Percentiles rank a stretch among this genome's conserved stretches.
phyloP scores from a whole-genome alignment of 805 yeast species.

The Torulaspora indica region DNA sequence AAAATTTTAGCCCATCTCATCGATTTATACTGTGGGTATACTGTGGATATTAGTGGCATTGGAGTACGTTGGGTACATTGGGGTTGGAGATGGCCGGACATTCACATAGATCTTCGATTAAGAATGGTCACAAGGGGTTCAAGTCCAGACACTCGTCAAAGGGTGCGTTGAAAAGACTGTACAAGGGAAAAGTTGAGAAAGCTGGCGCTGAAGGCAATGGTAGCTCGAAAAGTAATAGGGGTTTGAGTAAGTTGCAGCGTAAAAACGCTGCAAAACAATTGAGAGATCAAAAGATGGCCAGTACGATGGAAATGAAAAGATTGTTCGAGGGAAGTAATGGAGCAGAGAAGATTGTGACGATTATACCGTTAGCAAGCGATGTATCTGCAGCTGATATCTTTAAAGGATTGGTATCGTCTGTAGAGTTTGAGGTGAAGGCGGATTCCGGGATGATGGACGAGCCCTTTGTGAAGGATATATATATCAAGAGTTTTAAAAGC shows the following conservation, averaged over 20 bases:
- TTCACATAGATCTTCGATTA: constrained; percentile 79
- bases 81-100: constrained; percentile 57
- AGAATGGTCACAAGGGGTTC: constrained; percentile 82
- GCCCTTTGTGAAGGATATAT: constrained; percentile 51
- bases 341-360: constrained; percentile 76
- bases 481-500: constrained; percentile 65
- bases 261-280: constrained; percentile 75
- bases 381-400: constrained; percentile 53
- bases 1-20: constrained; percentile 17
- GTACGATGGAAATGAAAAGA: constrained; percentile 54
- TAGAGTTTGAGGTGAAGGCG: constrained; percentile 36
- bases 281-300: constrained; percentile 63
- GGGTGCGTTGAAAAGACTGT: constrained; percentile 72
- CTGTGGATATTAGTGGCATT: neutral
- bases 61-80: neutral
- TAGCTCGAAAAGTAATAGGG: constrained; percentile 34
- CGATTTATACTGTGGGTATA: neutral
- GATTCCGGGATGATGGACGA: constrained; percentile 30
- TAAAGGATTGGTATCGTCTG: constrained; percentile 43
- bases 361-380: constrained; percentile 75
- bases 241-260: constrained; percentile 54
- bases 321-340: constrained; percentile 77
- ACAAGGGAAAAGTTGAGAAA: constrained; percentile 82
- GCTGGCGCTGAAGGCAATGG: constrained; percentile 44
- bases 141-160: constrained; percentile 89